Evolutionary conservation across 441 rosid species (phyloP), one percentile per base, ranked within the genome.

Genomic region (Populus hybrid): DNA sequence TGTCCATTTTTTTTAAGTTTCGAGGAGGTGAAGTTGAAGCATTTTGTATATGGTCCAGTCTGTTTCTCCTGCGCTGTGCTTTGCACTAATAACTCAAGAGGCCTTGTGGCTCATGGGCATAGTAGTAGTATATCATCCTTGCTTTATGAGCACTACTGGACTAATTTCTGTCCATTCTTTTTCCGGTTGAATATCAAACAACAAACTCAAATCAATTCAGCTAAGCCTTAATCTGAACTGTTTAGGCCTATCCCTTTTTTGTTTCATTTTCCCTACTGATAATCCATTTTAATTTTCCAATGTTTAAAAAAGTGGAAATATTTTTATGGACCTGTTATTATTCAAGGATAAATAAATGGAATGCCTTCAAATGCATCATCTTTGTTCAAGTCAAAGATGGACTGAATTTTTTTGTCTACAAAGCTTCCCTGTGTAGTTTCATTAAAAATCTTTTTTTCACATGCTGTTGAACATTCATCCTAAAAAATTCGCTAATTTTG

Each of bases 401-500:
- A 11, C 11, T 5, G 10, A 42, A 4, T 32, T 69, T 30, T 36
- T 35, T 4, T 34, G 36, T 54, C 36, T 23, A 34, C 8, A 30
- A 10, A 50, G 4, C 54, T 72, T 71, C 18, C 16, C 30, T 2
- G 12, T 30, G 32, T 61, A 24, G 10, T 40, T n/a, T 36, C 46
- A 28, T 59, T 40, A 59, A 42, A 42, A 28, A 24, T 32, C 59
- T 24, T 28, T 30, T 73, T n/a, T 26, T 54, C 57, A 57, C 65
- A 35, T 54, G 26, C 35, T 68, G 12, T 28, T 73, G 61, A 40
- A 16, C 50, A 35, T 73, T 30, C 30, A 32, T 75, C 69, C 6
- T 69, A 69, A 57, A 69, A 57, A 70, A 14, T 61, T 10, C 16
- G 24, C 10, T 74, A 61, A 23, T 77, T 69, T 73, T 64, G 79